Conservation (phyloP, 495 filamentous ascomycete species). For the Zalerion maritima region DNA sequence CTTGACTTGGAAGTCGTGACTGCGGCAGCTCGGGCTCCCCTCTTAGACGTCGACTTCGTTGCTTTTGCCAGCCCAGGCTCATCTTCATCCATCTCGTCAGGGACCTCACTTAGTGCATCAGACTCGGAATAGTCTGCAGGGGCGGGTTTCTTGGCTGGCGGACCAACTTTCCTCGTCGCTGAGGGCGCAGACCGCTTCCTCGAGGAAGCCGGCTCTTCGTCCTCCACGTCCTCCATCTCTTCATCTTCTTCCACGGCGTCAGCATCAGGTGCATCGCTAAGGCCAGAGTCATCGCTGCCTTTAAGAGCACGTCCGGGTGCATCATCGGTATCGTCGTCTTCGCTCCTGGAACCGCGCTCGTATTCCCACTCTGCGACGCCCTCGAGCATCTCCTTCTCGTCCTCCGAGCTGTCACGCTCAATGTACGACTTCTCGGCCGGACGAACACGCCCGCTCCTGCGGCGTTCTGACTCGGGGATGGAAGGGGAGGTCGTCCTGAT, state of each 20-base stretch:
- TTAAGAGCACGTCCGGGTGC: constrained; percentile 1
- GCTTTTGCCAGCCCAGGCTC: too few species aligned
- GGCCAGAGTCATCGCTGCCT: constrained; percentile 9
- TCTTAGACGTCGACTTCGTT: too few species aligned
- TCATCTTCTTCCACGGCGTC: constrained; percentile 10
- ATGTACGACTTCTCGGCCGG: constrained; percentile 25
- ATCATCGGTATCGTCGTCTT: constrained; percentile 15
- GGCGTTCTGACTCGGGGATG: constrained; percentile 22
- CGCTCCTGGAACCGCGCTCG: neutral
- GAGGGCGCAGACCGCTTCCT: too few species aligned
- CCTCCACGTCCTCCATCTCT: neutral
- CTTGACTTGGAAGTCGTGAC: too few species aligned
- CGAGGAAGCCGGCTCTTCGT: too few species aligned
- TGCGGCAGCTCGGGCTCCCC: too few species aligned
- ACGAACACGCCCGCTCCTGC: constrained; percentile 36
- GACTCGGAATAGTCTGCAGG: too few species aligned
- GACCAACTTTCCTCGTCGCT: too few species aligned
- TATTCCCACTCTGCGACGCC: constrained; percentile 43
- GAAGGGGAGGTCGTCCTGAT: constrained; percentile 16
- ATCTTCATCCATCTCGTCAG: too few species aligned
- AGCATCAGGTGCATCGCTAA: constrained; percentile 10
- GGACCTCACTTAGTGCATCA: too few species aligned
- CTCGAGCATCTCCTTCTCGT: constrained; percentile 42
- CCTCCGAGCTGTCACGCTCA: constrained; percentile 36
- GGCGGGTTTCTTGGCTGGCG: too few species aligned